Evolutionary conservation across 345 rosid genomes (phyloP).

Genomic region (Corchorus olitorius): DNA sequence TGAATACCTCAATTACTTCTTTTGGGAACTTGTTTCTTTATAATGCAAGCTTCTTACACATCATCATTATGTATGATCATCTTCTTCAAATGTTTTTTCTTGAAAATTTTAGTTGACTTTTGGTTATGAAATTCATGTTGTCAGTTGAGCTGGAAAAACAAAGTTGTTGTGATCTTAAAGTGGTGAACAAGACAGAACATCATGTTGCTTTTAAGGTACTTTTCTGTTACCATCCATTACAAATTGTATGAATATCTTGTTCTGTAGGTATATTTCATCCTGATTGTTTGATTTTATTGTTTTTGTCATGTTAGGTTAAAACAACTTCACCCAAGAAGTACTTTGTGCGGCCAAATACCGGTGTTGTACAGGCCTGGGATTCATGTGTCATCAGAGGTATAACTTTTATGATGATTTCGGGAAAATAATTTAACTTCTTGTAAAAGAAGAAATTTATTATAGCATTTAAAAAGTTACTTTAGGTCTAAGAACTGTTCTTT

Average conservation of each 20-base stretch:
- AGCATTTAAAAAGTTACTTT: not conserved
- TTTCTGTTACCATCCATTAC: not conserved
- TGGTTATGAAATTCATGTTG: slow-evolving; percentile 18
- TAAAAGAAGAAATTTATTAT: slow-evolving; percentile 6
- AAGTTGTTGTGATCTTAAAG: slow-evolving; percentile 68
- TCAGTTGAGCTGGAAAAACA: slow-evolving; percentile 78
- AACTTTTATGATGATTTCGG: slow-evolving; percentile 5
- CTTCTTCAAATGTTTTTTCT: not conserved
- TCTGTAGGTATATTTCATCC: not conserved
- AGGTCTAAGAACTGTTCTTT: not conserved
- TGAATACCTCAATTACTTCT: not conserved
- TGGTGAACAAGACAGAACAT: slow-evolving; percentile 72
- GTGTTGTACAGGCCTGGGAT: slow-evolving; percentile 82
- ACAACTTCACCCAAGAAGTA: slow-evolving; percentile 98
- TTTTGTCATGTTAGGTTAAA: slow-evolving; percentile 62
- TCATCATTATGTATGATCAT: not conserved
- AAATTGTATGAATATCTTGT: not conserved
- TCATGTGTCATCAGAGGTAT: slow-evolving; percentile 74
- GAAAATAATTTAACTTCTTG: not conserved
- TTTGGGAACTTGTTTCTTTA: not conserved
- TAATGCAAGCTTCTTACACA: slow-evolving; percentile 5
- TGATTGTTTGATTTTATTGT: slow-evolving; percentile 15
- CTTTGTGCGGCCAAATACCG: slow-evolving; percentile 93
- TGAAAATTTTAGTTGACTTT: slow-evolving; percentile 20
- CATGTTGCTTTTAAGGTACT: slow-evolving; percentile 82